Base-by-base conservation (phyloP, 2,329 filamentous ascomycete species). In the Exophiala xenobiotica region DNA sequence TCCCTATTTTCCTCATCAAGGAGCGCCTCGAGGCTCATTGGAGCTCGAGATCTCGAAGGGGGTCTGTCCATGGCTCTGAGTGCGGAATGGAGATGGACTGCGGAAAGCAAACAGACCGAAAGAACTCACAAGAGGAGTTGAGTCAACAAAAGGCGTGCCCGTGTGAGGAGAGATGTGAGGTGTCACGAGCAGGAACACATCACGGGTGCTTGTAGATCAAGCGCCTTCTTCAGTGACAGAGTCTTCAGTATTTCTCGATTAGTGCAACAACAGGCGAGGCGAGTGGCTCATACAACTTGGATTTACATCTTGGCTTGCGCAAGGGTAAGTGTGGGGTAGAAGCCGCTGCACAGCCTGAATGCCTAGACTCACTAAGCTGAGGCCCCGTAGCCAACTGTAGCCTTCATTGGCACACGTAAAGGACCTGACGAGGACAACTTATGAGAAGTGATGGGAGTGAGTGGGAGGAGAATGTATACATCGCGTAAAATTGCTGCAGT, bases 1-100 rank as follows among this genome's bases (percentile, higher is more conserved):
- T 89, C 86, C 57, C 78, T 77, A 56, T 86, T 80, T 75, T 92
- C 88, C 74, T 90, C 85, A 65, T 90, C 87, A 57, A 90, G 76
- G 59, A 85, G 81, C 42, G 85, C 81, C 71, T 90, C 87, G 64
- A 91, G 81, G 64, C 86, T 90, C 85, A 89, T 89, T 1, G 56
- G 56, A 23, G 52, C 49, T 33, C 57, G 51, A 31, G 57, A 52
- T 42, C 49, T 53, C 22, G 51, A 56, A 37, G 51, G 35, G 23
- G 57, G 53, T 40, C 57, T 40, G 31, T 50, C 35, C 53, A 54
- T 56, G 38, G 20, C 19, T 14, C 7, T 20, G 22, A 22, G 3
- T 3, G 19, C 12, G 38, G 18, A 23, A 3, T 20, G 20, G 19
- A 44, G 23, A 35, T 33, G 26, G 22, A 46, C 27, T 6, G 38